Evolutionary conservation across 345 rosid genomes (phyloP).

Genomic region (Pugionium dolabratum): DNA sequence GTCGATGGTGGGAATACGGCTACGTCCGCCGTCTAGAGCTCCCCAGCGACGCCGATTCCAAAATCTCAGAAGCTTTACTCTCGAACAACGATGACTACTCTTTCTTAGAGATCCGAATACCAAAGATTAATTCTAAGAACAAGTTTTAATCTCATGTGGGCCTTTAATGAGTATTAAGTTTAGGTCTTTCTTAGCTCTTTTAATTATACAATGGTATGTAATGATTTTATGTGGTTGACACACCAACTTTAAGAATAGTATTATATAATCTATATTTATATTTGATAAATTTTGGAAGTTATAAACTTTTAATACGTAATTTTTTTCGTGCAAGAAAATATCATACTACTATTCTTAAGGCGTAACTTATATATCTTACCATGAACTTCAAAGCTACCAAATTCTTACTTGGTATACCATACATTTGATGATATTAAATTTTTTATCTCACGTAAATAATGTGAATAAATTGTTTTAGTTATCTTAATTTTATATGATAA

Average conservation of each 20-base stretch:
- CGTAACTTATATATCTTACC: no score
- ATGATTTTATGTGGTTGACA: not conserved
- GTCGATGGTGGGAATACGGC: conserved; percentile 85
- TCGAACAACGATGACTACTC: conserved; percentile 40
- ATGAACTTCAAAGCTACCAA: no score
- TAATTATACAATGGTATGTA: not conserved
- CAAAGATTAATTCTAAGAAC: conserved; percentile 43
- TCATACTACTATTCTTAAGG: no score
- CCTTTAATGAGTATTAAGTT: conserved; percentile 7
- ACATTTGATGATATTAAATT: no score
- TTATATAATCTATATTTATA: no score
- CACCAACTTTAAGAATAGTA: not conserved
- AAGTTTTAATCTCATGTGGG: conserved; percentile 25
- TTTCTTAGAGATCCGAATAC: conserved; percentile 64
- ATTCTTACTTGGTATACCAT: no score
- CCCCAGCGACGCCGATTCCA: conserved; percentile 73
- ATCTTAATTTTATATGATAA: no score
- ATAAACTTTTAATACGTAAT: no score
- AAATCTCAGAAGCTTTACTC: conserved; percentile 50
- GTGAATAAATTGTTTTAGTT: no score
- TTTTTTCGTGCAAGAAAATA: no score
- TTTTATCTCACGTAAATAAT: no score
- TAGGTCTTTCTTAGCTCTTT: not conserved
- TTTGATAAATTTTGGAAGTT: no score
- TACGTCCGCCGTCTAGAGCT: conserved; percentile 83